A percentile compares a stretch with the other conserved stretches of the same genome.
phyloP scores from a whole-genome alignment of 768 basidiomycete species.

The Boletus rex-veris region DNA sequence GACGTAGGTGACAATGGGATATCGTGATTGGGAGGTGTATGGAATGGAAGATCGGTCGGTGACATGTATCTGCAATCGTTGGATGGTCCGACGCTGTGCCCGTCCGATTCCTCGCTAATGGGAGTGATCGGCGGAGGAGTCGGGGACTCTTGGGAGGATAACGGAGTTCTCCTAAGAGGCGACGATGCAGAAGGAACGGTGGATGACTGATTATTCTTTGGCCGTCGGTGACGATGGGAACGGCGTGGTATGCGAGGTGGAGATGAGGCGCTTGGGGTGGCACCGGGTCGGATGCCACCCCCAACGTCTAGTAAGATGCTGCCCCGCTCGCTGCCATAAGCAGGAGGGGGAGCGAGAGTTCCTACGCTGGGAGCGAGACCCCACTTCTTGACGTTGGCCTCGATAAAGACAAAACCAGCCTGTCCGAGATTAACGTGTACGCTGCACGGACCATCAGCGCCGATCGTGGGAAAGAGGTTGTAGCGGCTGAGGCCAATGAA shows the following conservation, averaged over 20 bases:
- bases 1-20: constrained; percentile 40
- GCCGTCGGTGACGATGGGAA: constrained; percentile 58
- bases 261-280: constrained; percentile 46
- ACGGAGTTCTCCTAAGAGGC: constrained; percentile 55
- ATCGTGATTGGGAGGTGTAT: constrained; percentile 46
- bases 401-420: constrained; percentile 97
- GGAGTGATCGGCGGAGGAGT: constrained; percentile 72
- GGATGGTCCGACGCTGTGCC: constrained; percentile 50
- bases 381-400: constrained; percentile 99
- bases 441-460: constrained; percentile 93
- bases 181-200: constrained; percentile 53
- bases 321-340: constrained; percentile 95
- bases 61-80: constrained; percentile 51
- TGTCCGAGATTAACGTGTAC: constrained; percentile 98
- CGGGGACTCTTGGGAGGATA: constrained; percentile 46
- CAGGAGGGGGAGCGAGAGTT: constrained; percentile 94
- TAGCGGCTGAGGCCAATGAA: constrained; percentile 84
- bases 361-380: constrained; percentile 96
- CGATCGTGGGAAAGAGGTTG: constrained; percentile 97
- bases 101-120: constrained; percentile 62
- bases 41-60: constrained; percentile 62
- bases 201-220: constrained; percentile 39
- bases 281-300: constrained; percentile 31
- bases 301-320: constrained; percentile 94
- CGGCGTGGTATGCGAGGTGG: constrained; percentile 45